Evolutionary conservation across 2,329 filamentous ascomycete species (phyloP), one percentile per base, ranked within the genome.

Genomic region (Meredithiella fracta): DNA sequence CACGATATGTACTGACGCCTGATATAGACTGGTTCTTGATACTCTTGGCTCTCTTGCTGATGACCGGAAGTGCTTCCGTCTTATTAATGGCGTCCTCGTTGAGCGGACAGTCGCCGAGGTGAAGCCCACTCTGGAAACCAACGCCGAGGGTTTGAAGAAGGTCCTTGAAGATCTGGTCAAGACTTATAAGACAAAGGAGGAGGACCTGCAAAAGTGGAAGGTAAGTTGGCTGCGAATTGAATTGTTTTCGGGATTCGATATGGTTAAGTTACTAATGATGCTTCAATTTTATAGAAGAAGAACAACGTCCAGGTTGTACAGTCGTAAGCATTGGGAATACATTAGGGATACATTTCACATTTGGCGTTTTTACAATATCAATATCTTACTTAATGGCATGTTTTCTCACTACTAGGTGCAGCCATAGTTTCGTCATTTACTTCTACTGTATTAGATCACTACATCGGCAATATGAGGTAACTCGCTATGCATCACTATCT

Each of bases 131-230:
- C 75, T 98, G 59, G 84, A 88, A 72, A 97, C 89, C 20, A 97
- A 98, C 67, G 86, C 88, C 25, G 91, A 97, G 60, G 91, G 92
- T 1, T 68, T 98, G 66, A 92, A 85, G 71, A 94, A 95, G 71
- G 89, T 97, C 29, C 74, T 97, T 56, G 90, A 96, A 61, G 91
- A 96, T 67, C 72, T 98, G 61, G 79, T 97, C 62, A 96, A 95
- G 77, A 88, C 95, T 71, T 97, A 97, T 76, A 94, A 94, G 74
- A 72, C 75, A 31, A 94, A 95, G 71, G 90, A 98, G 69, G 82
- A 88, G 44, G 92, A 98, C 66, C 79, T 98, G 75, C 91, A 98
- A 67, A 90, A 84, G 69, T 98, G 92, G 92, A 98, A 98, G 87
- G 91, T 94, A 71, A 58, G 80, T 65, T 14, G 6, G 47, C 31